Conservation (phyloP, 1,139 yeast species). For the Kluyveromyces sp. region DNA sequence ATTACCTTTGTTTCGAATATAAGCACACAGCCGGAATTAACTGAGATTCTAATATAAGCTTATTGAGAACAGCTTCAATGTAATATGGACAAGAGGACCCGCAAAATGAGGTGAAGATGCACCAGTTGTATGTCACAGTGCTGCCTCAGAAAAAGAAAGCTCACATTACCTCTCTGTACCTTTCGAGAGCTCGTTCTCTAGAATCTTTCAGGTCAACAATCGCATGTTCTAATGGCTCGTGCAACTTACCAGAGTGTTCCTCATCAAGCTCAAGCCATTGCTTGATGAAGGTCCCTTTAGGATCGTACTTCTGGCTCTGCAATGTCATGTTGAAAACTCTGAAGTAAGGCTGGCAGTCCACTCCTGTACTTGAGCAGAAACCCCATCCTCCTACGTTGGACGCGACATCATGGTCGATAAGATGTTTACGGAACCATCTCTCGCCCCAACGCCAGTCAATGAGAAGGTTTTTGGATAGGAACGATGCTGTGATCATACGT, state of each 20-base stretch:
- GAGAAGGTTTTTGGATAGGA: constrained; percentile 44
- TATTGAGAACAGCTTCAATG: not conserved
- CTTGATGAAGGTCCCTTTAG: constrained; percentile 40
- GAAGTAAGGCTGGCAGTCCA: constrained; percentile 52
- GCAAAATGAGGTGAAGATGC: not conserved
- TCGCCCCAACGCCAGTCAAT: constrained; percentile 54
- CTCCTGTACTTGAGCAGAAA: constrained; percentile 44
- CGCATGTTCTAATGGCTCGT: constrained; percentile 12
- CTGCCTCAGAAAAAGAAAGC: not conserved
- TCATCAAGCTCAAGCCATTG: constrained; percentile 44
- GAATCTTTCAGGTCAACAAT: constrained; percentile 16
- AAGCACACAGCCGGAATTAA: not conserved
- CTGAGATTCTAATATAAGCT: not conserved
- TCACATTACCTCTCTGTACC: constrained; percentile 15
- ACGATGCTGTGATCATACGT: constrained; percentile 48
- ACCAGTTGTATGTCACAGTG: not conserved
- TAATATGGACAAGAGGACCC: not conserved
- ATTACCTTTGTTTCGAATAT: not conserved
- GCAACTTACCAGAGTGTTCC: constrained; percentile 33
- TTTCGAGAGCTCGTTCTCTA: constrained; percentile 16
- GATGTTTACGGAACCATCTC: constrained; percentile 41
- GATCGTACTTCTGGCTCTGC: constrained; percentile 46
- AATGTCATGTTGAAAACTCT: constrained; percentile 48
- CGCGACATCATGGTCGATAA: constrained; percentile 48
- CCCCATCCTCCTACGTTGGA: constrained; percentile 58